phyloP scores from a whole-genome alignment of 2,329 filamentous ascomycete species.

The Trichoderma oligosporum region DNA sequence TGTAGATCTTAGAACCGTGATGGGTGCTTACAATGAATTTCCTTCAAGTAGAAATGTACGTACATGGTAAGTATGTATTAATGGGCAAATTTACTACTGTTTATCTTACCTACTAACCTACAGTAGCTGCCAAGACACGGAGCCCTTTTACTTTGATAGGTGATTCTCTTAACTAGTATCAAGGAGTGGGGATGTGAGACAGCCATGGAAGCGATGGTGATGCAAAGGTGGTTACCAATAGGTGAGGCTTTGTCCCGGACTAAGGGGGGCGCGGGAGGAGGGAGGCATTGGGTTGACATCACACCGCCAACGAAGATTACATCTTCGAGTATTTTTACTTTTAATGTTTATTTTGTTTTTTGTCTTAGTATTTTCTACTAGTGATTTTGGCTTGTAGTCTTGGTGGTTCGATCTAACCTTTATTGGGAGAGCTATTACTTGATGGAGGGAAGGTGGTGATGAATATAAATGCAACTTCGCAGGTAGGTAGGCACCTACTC shows the following conservation, averaged over 20 bases:
- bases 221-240: conserved; percentile 3
- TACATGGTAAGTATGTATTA: too few species aligned
- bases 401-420: not conserved
- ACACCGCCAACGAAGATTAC: conserved; percentile 7
- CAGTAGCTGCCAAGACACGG: too few species aligned
- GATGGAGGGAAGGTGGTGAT: not conserved
- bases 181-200: conserved; percentile 13
- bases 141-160: too few species aligned
- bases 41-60: too few species aligned
- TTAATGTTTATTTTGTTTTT: not conserved
- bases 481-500: too few species aligned
- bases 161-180: too few species aligned
- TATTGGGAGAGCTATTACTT: not conserved
- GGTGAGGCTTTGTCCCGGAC: conserved; percentile 2
- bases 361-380: conserved; percentile 3
- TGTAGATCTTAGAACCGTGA: too few species aligned
- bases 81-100: too few species aligned
- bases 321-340: too few species aligned
- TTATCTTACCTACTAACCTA: too few species aligned
- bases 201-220: conserved; percentile 9
- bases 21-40: too few species aligned
- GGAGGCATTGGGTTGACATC: conserved; percentile 15
- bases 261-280: not conserved
- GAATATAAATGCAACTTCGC: too few species aligned
- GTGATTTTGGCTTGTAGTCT: not conserved